These are phyloP conservation scores for Pueraria montana DNA, from an alignment of 306 rosid species.

Conservation along the genomic window DNA sequence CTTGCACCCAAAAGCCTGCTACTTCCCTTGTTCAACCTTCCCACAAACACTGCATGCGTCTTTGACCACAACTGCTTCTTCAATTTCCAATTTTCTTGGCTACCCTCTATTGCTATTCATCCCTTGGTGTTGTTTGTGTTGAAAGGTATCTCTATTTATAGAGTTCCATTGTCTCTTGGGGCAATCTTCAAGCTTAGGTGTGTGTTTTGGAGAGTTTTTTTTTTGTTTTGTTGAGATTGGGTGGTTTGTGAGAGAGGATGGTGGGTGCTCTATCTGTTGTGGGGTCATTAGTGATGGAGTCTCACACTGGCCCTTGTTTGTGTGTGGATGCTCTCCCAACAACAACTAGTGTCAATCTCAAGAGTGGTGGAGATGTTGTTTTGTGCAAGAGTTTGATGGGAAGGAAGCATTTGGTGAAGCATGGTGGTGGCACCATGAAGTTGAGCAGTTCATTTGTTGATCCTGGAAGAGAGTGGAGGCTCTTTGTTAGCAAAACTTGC, in stretches of 20 bases:
- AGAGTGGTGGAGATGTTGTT: conserved; percentile 70
- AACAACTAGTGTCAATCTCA: conserved; percentile 66
- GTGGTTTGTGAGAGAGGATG: conserved; percentile 59
- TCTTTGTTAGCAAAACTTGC: conserved; percentile 56
- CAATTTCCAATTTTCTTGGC: conserved; percentile 51
- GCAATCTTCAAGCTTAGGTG: conserved; percentile 38
- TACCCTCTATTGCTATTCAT: conserved; percentile 45
- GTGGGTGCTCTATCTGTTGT: conserved; percentile 78
- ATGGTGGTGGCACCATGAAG: conserved; percentile 43
- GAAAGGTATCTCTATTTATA: conserved; percentile 38
- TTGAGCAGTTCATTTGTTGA: conserved; percentile 78
- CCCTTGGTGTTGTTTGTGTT: conserved; percentile 27
- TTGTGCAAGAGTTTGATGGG: conserved; percentile 61
- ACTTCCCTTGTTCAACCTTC: conserved; percentile 47
- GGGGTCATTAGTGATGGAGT: conserved; percentile 84
- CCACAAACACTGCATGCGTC: conserved; percentile 53
- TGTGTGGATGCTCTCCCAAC: conserved; percentile 85
- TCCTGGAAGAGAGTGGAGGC: conserved; percentile 70
- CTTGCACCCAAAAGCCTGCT: conserved; percentile 49
- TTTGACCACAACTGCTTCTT: conserved; percentile 54
- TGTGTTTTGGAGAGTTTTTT: background rate
- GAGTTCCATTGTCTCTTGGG: conserved; percentile 1
- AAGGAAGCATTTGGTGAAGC: conserved; percentile 59
- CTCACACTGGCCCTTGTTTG: conserved; percentile 84
- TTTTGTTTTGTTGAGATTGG: background rate